Percentiles rank a stretch among this genome's conserved stretches.
Evolutionary conservation across 768 basidiomycete genomes (phyloP).

Genomic region (Rhodosporidiobolus sp.): DNA sequence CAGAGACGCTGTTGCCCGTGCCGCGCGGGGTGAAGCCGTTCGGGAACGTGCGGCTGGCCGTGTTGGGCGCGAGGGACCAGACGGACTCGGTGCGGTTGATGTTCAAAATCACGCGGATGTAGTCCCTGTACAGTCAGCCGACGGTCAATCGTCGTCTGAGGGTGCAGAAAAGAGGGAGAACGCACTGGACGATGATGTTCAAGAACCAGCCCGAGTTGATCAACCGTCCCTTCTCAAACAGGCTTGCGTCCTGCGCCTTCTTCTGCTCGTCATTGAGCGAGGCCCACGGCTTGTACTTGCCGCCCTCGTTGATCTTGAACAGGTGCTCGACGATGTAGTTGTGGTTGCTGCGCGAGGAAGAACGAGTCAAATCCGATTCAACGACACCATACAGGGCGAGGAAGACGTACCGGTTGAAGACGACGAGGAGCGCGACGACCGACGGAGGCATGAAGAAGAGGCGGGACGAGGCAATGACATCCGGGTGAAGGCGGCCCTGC

Average conservation of each 20-base stretch:
- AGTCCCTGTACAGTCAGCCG: neutral
- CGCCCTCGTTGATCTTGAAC: slow-evolving; percentile 57
- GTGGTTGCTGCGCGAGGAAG: slow-evolving; percentile 22
- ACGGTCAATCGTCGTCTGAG: neutral
- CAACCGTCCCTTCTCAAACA: slow-evolving; percentile 34
- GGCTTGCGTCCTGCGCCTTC: slow-evolving; percentile 29
- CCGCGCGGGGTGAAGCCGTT: slow-evolving; percentile 9
- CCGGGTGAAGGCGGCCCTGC: slow-evolving; percentile 63
- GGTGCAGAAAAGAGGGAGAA: neutral
- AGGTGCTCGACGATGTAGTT: slow-evolving; percentile 63
- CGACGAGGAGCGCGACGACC: slow-evolving; percentile 63
- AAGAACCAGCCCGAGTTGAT: slow-evolving; percentile 40
- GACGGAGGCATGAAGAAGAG: slow-evolving; percentile 67
- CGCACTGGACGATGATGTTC: slow-evolving; percentile 18
- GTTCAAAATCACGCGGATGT: slow-evolving; percentile 27
- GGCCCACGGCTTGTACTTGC: slow-evolving; percentile 51
- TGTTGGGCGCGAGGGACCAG: slow-evolving; percentile 17
- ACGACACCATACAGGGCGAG: neutral
- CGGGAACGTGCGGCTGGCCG: neutral
- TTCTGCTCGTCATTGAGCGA: slow-evolving; percentile 14
- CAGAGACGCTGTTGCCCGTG: slow-evolving; percentile 13
- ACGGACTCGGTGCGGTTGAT: slow-evolving; percentile 24
- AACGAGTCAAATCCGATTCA: neutral
- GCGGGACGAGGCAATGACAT: slow-evolving; percentile 55
- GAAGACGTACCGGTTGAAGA: slow-evolving; percentile 60